A percentile compares a stretch with the other conserved stretches of the same genome.
Evolutionary conservation across 768 basidiomycete species (phyloP).

Genomic region (Jaapia argillacea): DNA sequence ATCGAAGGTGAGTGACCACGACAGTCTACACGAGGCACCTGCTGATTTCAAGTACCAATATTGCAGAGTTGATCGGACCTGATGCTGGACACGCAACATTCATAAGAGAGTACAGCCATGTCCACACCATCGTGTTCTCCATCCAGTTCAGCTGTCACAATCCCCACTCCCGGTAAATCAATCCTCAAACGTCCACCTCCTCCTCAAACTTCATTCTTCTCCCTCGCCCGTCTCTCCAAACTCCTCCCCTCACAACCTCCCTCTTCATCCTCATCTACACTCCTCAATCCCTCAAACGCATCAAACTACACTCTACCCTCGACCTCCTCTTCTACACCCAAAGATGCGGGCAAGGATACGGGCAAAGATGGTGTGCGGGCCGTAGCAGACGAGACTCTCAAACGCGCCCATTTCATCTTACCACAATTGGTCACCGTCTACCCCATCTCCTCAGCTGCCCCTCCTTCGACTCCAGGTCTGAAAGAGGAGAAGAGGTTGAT

Average conservation of each 20-base stretch:
- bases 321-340: constrained; percentile 4
- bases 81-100: no score
- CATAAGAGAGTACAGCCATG: no score
- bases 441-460: constrained; percentile 77
- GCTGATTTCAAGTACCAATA: no score
- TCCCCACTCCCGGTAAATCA: constrained; percentile 69
- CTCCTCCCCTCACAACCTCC: constrained; percentile 52
- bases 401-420: constrained; percentile 86
- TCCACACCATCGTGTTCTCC: constrained; percentile 47
- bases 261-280: constrained; percentile 14
- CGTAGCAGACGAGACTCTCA: constrained; percentile 57
- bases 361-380: no score
- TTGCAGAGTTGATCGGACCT: no score
- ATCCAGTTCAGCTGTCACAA: constrained; percentile 74
- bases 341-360: background rate
- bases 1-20: no score
- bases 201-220: constrained; percentile 57
- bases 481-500: constrained; percentile 78
- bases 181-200: constrained; percentile 75
- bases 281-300: no score
- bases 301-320: no score
- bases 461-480: constrained; percentile 71
- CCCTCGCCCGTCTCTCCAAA: constrained; percentile 49
- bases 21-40: no score
- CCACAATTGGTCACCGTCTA: constrained; percentile 83